Conservation (phyloP, 2,329 filamentous ascomycete species). For the Hymenoscyphus fructigenus region DNA sequence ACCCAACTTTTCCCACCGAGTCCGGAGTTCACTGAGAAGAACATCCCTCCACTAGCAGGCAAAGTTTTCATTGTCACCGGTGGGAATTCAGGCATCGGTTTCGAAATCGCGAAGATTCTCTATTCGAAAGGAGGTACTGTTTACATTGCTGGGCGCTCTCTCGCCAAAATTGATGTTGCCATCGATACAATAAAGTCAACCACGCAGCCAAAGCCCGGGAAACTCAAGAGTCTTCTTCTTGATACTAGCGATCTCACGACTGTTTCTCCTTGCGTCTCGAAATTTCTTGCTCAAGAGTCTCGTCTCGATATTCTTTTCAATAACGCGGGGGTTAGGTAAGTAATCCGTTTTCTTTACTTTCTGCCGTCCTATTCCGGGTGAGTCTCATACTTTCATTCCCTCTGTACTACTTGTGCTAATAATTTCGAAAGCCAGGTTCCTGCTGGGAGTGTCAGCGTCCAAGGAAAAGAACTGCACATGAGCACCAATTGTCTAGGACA, state of each 20-base stretch:
- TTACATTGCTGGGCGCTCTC: conserved; percentile 43
- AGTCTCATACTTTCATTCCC: too few species aligned
- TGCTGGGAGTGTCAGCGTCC: conserved; percentile 32
- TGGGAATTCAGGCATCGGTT: conserved; percentile 36
- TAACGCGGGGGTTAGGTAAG: conserved; percentile 39
- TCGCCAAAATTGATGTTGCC: conserved; percentile 35
- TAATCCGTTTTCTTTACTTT: too few species aligned
- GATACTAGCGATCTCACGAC: conserved; percentile 40
- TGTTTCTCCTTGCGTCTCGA: conserved; percentile 37
- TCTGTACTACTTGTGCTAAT: too few species aligned
- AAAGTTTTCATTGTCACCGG: conserved; percentile 45
- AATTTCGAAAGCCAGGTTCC: not conserved
- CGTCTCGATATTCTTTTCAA: conserved; percentile 41
- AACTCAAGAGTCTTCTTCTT: conserved; percentile 38
- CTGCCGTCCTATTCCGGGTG: too few species aligned
- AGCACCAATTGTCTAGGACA: conserved; percentile 38
- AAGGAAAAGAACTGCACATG: conserved; percentile 38
- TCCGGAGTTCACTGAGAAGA: conserved; percentile 43
- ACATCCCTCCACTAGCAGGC: conserved; percentile 40
- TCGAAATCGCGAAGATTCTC: conserved; percentile 40
- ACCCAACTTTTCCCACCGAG: conserved; percentile 35
- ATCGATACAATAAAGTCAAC: conserved; percentile 34
- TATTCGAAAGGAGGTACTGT: conserved; percentile 43
- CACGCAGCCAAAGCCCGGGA: conserved; percentile 28
- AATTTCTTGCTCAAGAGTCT: conserved; percentile 37